phyloP scores from a whole-genome alignment of 116 monocot species.

The Cymodocea nodosa region DNA sequence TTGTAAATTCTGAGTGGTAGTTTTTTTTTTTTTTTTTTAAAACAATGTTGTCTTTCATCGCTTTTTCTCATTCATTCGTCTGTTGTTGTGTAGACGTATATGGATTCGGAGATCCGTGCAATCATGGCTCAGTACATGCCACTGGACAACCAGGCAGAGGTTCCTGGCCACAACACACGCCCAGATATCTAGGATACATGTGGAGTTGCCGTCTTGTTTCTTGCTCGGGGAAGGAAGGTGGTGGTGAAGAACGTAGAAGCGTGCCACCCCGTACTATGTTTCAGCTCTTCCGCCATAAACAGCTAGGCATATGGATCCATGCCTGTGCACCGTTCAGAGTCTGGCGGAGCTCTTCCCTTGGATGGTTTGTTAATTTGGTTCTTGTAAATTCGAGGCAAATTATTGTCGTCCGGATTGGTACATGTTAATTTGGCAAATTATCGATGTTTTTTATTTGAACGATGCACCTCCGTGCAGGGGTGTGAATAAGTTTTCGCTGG shows the following conservation, averaged over 20 bases:
- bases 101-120: slow-evolving; percentile 89
- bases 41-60: background rate
- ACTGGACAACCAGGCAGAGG: slow-evolving; percentile 61
- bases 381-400: no score
- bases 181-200: slow-evolving; percentile 25
- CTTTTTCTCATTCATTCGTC: background rate
- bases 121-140: slow-evolving; percentile 98
- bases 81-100: slow-evolving; percentile 48
- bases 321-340: no score
- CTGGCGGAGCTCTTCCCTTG: background rate
- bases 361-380: background rate
- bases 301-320: background rate
- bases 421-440: no score
- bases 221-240: no score
- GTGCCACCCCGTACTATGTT: background rate
- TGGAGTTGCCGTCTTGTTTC: no score
- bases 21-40: no score
- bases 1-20: no score
- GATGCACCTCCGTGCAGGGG: no score
- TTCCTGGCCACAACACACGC: slow-evolving; percentile 27
- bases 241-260: no score
- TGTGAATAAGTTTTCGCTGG: no score
- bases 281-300: background rate
- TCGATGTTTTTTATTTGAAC: no score
- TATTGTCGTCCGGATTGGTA: no score